phyloP scores from a whole-genome alignment of 208 protist genomes.

The Trypanosoma cruzi region DNA sequence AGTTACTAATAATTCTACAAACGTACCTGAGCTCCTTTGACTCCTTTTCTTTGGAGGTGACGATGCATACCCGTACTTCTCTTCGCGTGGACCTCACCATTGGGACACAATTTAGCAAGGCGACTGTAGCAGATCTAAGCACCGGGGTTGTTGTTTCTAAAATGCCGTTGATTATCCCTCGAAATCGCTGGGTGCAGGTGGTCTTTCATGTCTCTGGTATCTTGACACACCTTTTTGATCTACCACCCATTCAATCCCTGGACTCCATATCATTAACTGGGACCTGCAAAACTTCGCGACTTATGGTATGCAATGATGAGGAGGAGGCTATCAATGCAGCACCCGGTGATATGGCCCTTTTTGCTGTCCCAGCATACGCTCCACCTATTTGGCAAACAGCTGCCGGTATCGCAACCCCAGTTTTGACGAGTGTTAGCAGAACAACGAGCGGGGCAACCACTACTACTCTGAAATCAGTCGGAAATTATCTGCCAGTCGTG shows the following conservation, averaged over 20 bases:
- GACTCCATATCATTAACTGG: conserved; percentile 66
- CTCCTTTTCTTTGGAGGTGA: conserved; percentile 72
- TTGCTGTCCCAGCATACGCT: conserved; percentile 82
- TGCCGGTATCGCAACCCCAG: not conserved
- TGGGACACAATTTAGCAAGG: conserved; percentile 60
- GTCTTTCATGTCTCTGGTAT: conserved; percentile 83
- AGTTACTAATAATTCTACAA: conserved; percentile 61
- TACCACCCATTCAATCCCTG: conserved; percentile 61
- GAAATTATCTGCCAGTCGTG: not conserved
- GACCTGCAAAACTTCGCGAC: conserved; percentile 38
- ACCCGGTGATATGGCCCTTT: conserved; percentile 66
- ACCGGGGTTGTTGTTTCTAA: conserved; percentile 44
- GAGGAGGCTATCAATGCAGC: conserved; percentile 67
- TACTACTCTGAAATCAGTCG: not conserved
- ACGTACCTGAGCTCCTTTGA: conserved; percentile 47
- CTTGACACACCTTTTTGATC: conserved; percentile 53
- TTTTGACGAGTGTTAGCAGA: conserved; percentile 6
- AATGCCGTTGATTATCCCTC: conserved; percentile 77
- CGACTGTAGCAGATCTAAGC: conserved; percentile 33
- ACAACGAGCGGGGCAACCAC: not conserved
- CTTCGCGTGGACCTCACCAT: conserved; percentile 65
- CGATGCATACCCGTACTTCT: conserved; percentile 40
- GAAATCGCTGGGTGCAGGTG: conserved; percentile 85
- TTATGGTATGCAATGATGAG: conserved; percentile 69
- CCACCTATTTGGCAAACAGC: conserved; percentile 76